phyloP scores from a whole-genome alignment of 2,329 filamentous ascomycete genomes.

The Endoconidiophora laricicola region DNA sequence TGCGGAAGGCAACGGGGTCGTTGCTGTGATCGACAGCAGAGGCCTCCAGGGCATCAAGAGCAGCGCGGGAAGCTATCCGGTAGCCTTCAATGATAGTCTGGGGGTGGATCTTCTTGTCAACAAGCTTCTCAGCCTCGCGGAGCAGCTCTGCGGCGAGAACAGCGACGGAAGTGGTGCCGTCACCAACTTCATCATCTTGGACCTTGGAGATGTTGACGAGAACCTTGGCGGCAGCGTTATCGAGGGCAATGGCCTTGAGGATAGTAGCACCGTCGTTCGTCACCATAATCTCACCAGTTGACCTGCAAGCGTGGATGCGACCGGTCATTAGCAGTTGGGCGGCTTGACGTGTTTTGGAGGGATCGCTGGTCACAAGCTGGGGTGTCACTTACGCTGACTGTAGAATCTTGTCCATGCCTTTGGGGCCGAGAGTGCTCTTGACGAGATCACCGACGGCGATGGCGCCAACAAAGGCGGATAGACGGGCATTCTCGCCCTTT shows the following conservation, averaged over 20 bases:
- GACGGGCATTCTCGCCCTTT: constrained; percentile 97
- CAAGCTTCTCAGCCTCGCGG: constrained; percentile 89
- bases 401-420: constrained; percentile 98
- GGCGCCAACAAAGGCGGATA: constrained; percentile 93
- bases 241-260: constrained; percentile 91
- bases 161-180: constrained; percentile 94
- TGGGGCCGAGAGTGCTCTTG: constrained; percentile 91
- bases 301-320: constrained; percentile 33
- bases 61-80: constrained; percentile 85
- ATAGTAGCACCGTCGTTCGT: constrained; percentile 98
- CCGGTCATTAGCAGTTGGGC: constrained; percentile 7
- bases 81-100: constrained; percentile 99
- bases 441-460: constrained; percentile 96
- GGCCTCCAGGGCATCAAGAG: constrained; percentile 67
- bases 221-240: constrained; percentile 96
- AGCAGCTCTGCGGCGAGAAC: constrained; percentile 90
- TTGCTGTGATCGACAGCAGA: constrained; percentile 81
- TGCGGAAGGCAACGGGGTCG: constrained; percentile 66
- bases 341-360: neutral
- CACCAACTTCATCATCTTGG: constrained; percentile 95
- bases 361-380: neutral
- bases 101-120: constrained; percentile 96
- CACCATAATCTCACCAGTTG: constrained; percentile 92
- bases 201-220: constrained; percentile 99
- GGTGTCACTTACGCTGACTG: constrained; percentile 65